Percentiles rank a stretch among this genome's conserved stretches.
Conservation (phyloP, 345 rosid species). For the Carallia brachiata region DNA sequence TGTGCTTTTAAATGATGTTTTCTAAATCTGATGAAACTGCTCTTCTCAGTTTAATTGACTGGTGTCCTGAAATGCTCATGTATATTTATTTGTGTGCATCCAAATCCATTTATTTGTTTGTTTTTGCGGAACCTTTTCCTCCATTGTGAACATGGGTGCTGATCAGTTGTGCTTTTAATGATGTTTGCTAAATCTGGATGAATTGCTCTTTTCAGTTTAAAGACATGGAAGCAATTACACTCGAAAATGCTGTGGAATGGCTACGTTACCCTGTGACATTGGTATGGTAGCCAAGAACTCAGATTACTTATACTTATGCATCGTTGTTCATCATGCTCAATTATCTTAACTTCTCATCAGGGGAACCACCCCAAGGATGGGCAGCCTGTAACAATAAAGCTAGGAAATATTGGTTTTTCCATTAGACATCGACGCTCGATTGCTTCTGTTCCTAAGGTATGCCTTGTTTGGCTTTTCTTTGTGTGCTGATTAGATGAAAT, state of each 20-base stretch:
- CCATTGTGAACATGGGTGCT: not conserved
- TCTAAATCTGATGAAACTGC: not conserved
- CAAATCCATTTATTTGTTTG: no score
- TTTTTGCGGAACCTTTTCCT: not conserved
- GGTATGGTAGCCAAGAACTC: slow-evolving; percentile 43
- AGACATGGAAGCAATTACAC: slow-evolving; percentile 57
- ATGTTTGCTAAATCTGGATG: not conserved
- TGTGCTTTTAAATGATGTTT: not conserved
- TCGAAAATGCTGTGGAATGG: slow-evolving; percentile 76
- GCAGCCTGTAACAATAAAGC: slow-evolving; percentile 63
- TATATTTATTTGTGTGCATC: no score
- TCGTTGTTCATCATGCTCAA: slow-evolving; percentile 3
- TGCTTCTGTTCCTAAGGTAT: slow-evolving; percentile 92
- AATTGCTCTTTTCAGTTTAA: slow-evolving; percentile 46
- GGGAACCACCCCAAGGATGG: slow-evolving; percentile 88
- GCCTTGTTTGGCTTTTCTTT: not conserved
- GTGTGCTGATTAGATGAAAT: not conserved
- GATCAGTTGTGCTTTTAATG: not conserved
- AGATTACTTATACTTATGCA: slow-evolving; percentile 2
- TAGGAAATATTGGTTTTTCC: slow-evolving; percentile 62
- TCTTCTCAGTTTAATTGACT: slow-evolving; percentile 30
- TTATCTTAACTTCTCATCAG: slow-evolving; percentile 37
- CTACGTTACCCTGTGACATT: slow-evolving; percentile 71
- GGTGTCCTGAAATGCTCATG: not conserved
- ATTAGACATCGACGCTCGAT: slow-evolving; percentile 65